These are phyloP conservation scores for Nannochloropsis gaditana DNA, from an alignment of 108 stramenopile genomes.

Conservation along the genomic window DNA sequence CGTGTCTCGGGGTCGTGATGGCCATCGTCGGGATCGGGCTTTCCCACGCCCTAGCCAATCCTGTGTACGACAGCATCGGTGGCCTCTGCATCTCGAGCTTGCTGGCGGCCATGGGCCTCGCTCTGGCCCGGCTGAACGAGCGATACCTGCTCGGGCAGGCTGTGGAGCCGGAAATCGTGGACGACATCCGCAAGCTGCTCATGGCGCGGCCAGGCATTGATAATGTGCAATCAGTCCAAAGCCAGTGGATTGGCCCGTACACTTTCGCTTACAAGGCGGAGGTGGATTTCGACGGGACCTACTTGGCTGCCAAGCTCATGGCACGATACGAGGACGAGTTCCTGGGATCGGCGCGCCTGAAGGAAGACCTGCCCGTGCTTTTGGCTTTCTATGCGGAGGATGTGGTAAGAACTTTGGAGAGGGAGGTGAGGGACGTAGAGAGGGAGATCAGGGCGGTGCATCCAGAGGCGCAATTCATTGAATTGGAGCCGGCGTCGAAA, in stretches of 20 bases:
- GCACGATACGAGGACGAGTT: slow-evolving; percentile 46
- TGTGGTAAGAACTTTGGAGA: slow-evolving; percentile 86
- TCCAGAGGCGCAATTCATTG: slow-evolving; percentile 91
- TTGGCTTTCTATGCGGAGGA: slow-evolving; percentile 95
- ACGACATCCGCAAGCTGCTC: slow-evolving; percentile 76
- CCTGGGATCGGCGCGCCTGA: slow-evolving; percentile 26
- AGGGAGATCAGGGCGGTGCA: slow-evolving; percentile 75
- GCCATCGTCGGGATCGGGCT: slow-evolving; percentile 82
- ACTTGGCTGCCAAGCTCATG: slow-evolving; percentile 78
- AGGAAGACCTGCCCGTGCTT: slow-evolving; percentile 68
- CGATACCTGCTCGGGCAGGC: slow-evolving; percentile 85
- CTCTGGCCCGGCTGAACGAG: slow-evolving; percentile 73
- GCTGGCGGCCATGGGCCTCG: slow-evolving; percentile 77
- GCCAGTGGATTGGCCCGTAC: slow-evolving; percentile 91
- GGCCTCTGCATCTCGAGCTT: slow-evolving; percentile 77
- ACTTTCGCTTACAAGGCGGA: slow-evolving; percentile 97
- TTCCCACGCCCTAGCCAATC: slow-evolving; percentile 64
- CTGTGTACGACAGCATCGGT: slow-evolving; percentile 81
- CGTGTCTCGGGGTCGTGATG: slow-evolving; percentile 84
- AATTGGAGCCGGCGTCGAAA: slow-evolving; percentile 87
- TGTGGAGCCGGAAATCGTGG: slow-evolving; percentile 70
- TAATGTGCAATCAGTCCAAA: slow-evolving; percentile 69
- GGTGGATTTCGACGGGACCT: slow-evolving; percentile 97
- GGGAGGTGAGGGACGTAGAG: slow-evolving; percentile 85
- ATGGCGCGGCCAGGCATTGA: slow-evolving; percentile 71